Base-by-base conservation (phyloP, 352 stramenopile species). In the Phytophthora kernoviae region DNA sequence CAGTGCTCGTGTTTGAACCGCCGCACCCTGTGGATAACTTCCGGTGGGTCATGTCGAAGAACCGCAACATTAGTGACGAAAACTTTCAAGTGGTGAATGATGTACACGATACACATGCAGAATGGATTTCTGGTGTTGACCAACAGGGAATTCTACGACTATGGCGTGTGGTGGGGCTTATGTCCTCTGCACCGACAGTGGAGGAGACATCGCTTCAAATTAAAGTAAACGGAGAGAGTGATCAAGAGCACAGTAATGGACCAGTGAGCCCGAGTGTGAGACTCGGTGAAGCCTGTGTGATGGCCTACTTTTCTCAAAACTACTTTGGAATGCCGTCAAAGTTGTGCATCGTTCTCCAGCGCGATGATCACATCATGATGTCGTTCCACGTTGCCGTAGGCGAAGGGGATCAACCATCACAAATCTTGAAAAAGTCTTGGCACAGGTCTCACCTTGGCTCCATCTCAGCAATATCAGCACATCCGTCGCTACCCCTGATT, bases 281-380 rank as follows among this genome's bases (percentile, higher is more conserved):
- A 4, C 70, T 92, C 11, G 68, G 75, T 20, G 79, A 92, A 36
- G 79, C 79, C 33, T 87, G 75, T 43, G 79, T 94, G 18, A 90
- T 91, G 73, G 85, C 83, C 5, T 94, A 94, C 59, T 92, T 92
- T 50, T 84, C 82, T 2, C 79, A 91, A 33, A 85, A 89, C 39
- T 79, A 86, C 45, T 81, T 85, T 22, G 81, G 79, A 4, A 73
- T 85, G 36, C 85, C 81, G 4, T 94, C 85, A 14, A 81, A 81
- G n/a, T 67, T 94, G 26, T 72, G 83, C 15, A 87, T 94, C 54
- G 73, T 94, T 5, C 61, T 94, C 36, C 81, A 94, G 49, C 83
- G 85, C 7, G 68, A 65, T 3, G 85, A 94, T 50, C 77, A 84
- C 30, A 91, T 94, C 44, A 63, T 94, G 36, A 62, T 94, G 48